A percentile compares a stretch with the other conserved stretches of the same genome.
Conservation (phyloP, 2,329 filamentous ascomycete genomes). For the Capronia americana region DNA sequence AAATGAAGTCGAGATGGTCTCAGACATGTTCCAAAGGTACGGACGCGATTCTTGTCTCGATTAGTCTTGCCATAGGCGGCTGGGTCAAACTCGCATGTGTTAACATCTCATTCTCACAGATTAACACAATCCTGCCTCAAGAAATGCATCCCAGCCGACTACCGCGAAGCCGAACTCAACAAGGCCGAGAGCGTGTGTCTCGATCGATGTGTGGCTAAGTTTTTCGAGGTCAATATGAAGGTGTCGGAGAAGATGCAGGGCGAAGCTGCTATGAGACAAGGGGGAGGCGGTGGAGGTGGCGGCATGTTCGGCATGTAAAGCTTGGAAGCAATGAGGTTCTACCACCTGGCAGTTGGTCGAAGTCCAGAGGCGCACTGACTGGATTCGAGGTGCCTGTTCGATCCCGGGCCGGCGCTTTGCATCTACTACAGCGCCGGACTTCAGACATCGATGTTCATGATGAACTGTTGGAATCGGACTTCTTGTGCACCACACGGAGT, state of each 20-base stretch:
- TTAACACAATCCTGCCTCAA: slow-evolving; percentile 86
- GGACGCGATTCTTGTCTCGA: slow-evolving; percentile 28
- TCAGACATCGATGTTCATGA: slow-evolving; percentile 1
- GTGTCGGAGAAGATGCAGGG: slow-evolving; percentile 95
- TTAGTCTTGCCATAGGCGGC: neutral
- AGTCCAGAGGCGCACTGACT: neutral
- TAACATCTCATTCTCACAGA: slow-evolving; percentile 53
- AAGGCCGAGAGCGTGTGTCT: slow-evolving; percentile 99
- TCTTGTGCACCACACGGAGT: neutral
- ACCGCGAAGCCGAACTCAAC: slow-evolving; percentile 96
- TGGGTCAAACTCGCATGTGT: neutral
- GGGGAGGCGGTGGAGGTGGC: slow-evolving; percentile 61
- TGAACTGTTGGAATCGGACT: neutral
- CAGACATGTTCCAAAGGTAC: slow-evolving; percentile 98
- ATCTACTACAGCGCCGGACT: neutral
- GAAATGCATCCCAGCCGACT: slow-evolving; percentile 91
- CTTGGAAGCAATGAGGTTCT: neutral
- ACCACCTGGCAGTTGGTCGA: neutral
- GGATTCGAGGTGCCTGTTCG: neutral
- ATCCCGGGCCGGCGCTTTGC: neutral
- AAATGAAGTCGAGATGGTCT: slow-evolving; percentile 92
- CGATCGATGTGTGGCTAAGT: slow-evolving; percentile 96
- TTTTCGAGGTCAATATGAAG: slow-evolving; percentile 98
- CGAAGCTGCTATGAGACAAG: slow-evolving; percentile 73
- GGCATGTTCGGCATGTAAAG: slow-evolving; percentile 50